Percentiles rank a stretch among this genome's conserved stretches.
Conservation (phyloP, 1,139 yeast species). For the Pichia sp. region DNA sequence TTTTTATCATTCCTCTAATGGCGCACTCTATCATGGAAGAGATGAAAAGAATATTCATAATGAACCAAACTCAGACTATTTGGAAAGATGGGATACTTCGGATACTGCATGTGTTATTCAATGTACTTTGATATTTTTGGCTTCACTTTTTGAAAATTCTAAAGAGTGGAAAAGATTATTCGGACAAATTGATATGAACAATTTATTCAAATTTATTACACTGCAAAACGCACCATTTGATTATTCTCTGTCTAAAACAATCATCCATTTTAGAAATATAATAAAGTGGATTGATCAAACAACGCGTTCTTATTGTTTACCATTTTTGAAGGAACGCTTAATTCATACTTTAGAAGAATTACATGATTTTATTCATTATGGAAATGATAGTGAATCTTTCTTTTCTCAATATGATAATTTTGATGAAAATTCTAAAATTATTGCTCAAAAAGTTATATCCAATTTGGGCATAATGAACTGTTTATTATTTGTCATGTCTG, state of each 20-base stretch:
- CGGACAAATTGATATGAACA: slow-evolving; percentile 36
- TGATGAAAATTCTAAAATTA: background rate
- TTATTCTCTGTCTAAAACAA: slow-evolving; percentile 48
- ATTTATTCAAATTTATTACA: slow-evolving; percentile 40
- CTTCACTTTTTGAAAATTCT: slow-evolving; percentile 42
- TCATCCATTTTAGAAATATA: slow-evolving; percentile 48
- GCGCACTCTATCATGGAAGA: slow-evolving; percentile 37
- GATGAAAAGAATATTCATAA: slow-evolving; percentile 35
- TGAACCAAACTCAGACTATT: slow-evolving; percentile 33
- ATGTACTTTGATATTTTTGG: slow-evolving; percentile 41
- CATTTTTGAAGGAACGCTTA: slow-evolving; percentile 29
- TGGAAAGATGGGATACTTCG: slow-evolving; percentile 50
- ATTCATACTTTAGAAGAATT: slow-evolving; percentile 34
- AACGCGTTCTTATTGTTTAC: slow-evolving; percentile 44
- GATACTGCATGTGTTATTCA: slow-evolving; percentile 42
- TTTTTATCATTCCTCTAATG: slow-evolving; percentile 40
- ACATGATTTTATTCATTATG: slow-evolving; percentile 29
- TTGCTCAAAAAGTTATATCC: slow-evolving; percentile 25
- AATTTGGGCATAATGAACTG: slow-evolving; percentile 30
- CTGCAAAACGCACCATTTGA: slow-evolving; percentile 56
- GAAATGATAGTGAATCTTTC: slow-evolving; percentile 29
- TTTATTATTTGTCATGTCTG: slow-evolving; percentile 35
- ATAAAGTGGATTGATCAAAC: slow-evolving; percentile 53
- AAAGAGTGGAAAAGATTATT: slow-evolving; percentile 46
- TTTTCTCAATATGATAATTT: slow-evolving; percentile 31